Percentiles rank a stretch among this genome's conserved stretches.
Conservation (phyloP, 2,329 filamentous ascomycete genomes). For the Aspergillus ochraceus region DNA sequence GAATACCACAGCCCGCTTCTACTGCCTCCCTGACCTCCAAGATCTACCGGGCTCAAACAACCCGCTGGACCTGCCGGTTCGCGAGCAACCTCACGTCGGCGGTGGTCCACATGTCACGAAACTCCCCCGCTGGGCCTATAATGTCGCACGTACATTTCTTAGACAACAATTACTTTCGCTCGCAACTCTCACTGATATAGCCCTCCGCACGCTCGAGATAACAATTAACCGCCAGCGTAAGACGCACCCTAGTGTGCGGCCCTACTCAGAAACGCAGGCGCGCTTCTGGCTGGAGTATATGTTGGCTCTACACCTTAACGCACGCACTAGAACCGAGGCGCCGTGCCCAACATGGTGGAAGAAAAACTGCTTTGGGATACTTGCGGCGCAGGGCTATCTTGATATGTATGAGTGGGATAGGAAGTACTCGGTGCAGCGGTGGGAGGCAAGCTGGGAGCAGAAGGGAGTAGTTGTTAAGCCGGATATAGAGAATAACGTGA, state of each 20-base stretch:
- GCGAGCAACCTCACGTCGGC: conserved; percentile 5
- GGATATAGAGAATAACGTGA: conserved; percentile 13
- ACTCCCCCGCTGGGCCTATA: conserved; percentile 23
- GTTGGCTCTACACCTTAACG: conserved; percentile 1
- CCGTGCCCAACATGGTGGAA: conserved; percentile 10
- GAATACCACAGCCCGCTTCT: conserved; percentile 20
- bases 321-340: conserved; percentile 3
- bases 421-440: conserved; percentile 15
- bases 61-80: conserved; percentile 12
- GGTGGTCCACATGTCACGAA: conserved; percentile 14
- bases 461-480: conserved; percentile 13
- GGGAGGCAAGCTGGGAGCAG: conserved; percentile 8
- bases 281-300: conserved; percentile 23
- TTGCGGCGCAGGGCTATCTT: conserved; percentile 16
- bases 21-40: conserved; percentile 22
- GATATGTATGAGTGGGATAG: conserved; percentile 17
- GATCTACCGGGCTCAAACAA: conserved; percentile 21
- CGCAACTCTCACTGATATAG: conserved; percentile 16
- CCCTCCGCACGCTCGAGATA: conserved; percentile 19
- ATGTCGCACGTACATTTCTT: conserved; percentile 9
- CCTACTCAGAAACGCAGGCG: conserved; percentile 21
- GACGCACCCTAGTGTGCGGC: conserved; percentile 10
- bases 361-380: conserved; percentile 13
- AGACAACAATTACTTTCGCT: conserved; percentile 15
- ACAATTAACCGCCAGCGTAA: conserved; percentile 17